A percentile compares a stretch with the other conserved stretches of the same genome.
phyloP scores from a whole-genome alignment of 179 eudicot species.

The Heliamphora pulchella region DNA sequence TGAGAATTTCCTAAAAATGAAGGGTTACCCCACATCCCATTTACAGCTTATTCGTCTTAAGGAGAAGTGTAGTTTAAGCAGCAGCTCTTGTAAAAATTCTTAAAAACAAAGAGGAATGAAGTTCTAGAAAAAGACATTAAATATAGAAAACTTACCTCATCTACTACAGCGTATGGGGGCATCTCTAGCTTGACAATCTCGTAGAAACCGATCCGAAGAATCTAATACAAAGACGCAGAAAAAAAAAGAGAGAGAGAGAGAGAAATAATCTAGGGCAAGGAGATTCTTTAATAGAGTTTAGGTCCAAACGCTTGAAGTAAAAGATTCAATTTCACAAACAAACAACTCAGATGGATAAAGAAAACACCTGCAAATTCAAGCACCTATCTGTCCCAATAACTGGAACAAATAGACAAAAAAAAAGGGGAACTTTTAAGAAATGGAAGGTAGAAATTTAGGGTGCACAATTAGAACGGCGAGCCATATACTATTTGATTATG shows the following conservation, averaged over 20 bases:
- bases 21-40: conserved; percentile 2
- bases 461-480: background rate
- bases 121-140: background rate
- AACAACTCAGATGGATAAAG: background rate
- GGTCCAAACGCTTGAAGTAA: background rate
- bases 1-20: background rate
- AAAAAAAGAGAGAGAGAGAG: background rate
- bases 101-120: background rate
- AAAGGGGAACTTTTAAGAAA: background rate
- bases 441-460: background rate
- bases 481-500: background rate
- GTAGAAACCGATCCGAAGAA: conserved; percentile 86
- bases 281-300: background rate
- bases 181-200: conserved; percentile 85
- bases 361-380: background rate
- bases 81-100: background rate
- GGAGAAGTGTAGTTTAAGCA: background rate
- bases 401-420: background rate
- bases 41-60: background rate
- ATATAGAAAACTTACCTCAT: conserved; percentile 53
- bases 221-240: conserved; percentile 31
- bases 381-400: background rate
- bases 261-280: too few species aligned
- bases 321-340: conserved; percentile 1
- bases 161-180: conserved; percentile 96